These are phyloP conservation scores for Prinsepia uniflora DNA, from an alignment of 306 rosid genomes.

Conservation along the genomic window DNA sequence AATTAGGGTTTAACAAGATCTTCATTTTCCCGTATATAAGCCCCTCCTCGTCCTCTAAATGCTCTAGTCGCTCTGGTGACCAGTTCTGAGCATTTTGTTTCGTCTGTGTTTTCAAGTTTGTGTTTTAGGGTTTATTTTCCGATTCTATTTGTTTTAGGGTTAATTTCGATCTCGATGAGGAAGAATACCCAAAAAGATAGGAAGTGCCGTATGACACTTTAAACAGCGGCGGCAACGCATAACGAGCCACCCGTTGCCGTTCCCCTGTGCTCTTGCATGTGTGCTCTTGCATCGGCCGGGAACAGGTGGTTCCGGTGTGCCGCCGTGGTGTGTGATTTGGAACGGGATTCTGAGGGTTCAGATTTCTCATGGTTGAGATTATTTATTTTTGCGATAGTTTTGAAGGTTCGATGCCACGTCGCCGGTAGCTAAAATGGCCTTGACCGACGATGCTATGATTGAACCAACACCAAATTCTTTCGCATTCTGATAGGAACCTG, in stretches of 20 bases:
- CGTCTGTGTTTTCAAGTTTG: neutral
- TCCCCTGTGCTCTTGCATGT: slow-evolving; percentile 20
- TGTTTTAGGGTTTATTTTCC: neutral
- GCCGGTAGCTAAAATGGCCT: slow-evolving; percentile 45
- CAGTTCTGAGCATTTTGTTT: neutral
- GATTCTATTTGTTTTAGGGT: neutral
- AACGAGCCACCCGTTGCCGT: slow-evolving; percentile 23
- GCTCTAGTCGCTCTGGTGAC: neutral
- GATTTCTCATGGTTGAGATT: neutral
- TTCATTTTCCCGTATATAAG: slow-evolving; percentile 2
- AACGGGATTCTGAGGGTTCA: slow-evolving; percentile 79
- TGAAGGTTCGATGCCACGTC: slow-evolving; percentile 70
- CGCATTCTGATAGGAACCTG: slow-evolving; percentile 82
- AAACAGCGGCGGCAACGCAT: slow-evolving; percentile 40
- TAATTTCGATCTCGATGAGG: slow-evolving; percentile 49
- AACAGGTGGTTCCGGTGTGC: slow-evolving; percentile 1
- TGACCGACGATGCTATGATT: slow-evolving; percentile 77
- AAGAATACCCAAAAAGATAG: slow-evolving; percentile 72
- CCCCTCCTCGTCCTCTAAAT: neutral
- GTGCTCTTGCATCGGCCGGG: slow-evolving; percentile 30
- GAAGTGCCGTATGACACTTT: slow-evolving; percentile 98
- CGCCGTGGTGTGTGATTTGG: slow-evolving; percentile 62
- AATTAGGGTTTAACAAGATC: slow-evolving; percentile 9
- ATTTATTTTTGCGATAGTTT: neutral
- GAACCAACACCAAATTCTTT: slow-evolving; percentile 51